Base-by-base conservation (phyloP, 2,329 filamentous ascomycete genomes). In the Lecanicillium sp. region DNA sequence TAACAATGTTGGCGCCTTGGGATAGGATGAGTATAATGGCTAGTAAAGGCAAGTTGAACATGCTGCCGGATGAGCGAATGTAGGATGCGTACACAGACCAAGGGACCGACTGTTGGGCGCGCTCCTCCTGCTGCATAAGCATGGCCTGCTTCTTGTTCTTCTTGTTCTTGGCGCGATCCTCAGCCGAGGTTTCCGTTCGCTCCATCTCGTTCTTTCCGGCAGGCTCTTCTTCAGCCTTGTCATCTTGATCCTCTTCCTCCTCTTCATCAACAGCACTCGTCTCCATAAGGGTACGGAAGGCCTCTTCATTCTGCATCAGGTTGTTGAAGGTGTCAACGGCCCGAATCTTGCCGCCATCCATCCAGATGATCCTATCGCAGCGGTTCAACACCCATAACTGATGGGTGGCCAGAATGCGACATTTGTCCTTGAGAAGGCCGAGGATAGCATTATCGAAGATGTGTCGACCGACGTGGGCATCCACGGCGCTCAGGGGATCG, bases 381-480 rank as follows among this genome's bases (percentile, higher is more conserved):
- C 90, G 84, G 61, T 79, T 90, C 5, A 97, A 77, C 5, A 97
- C 90, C 73, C 94, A 93, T 12, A 97, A 79, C 64, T 97, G 91
- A 65, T 98, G 93, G 0, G 93, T 98, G 1, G 91, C 93, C 26
- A 98, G 74, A 27, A 97, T 85, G 17, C 93, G 79, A 60, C 89
- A 93, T 66, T 96, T 96, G 67, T 91, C 79, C 58, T 86, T 87
- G 46, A 97, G 73, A 9, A 97, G 74, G 7, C 91, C 91, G 50
- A 90, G 82, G 46, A 98, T 96, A 33, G 91, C 91, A 51, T 95
- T 84, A 64, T 97, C 91, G 70, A 97, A 95, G 58, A 98, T 84
- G 60, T 86, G 82, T 1, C 80, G 75, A 11, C 83, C 83, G 32
- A 86, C 83, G 52, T 86, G 82, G 17, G 83, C 81, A 57, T 86